These are phyloP conservation scores for Euphorbia celastroides DNA, from an alignment of 441 rosid species.

Conservation along the genomic window DNA sequence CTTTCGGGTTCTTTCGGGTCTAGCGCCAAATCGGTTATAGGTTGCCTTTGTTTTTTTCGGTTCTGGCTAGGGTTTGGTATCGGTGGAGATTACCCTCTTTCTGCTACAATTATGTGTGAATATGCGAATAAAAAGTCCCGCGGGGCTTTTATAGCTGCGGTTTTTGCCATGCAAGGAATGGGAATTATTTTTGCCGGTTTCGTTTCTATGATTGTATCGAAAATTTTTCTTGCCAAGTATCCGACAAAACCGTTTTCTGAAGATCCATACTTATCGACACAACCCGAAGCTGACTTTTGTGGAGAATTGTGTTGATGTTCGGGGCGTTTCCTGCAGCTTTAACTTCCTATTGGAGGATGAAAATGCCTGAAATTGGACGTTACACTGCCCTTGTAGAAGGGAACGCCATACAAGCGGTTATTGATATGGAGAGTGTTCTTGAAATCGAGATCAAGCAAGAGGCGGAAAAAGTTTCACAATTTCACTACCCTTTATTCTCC, in stretches of 20 bases:
- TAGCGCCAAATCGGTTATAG: conserved; percentile 36
- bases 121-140: conserved; percentile 67
- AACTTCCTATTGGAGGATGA: conserved; percentile 56
- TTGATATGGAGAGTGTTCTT: conserved; percentile 44
- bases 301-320: conserved; percentile 49
- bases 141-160: conserved; percentile 60
- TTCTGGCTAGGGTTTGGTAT: conserved; percentile 80
- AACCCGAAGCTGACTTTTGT: conserved; percentile 37
- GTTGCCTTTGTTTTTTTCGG: conserved; percentile 65
- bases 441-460: conserved; percentile 35
- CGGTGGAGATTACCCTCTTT: conserved; percentile 78
- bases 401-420: conserved; percentile 44
- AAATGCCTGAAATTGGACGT: conserved; percentile 57
- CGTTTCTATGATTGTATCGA: conserved; percentile 39
- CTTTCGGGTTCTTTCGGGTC: conserved; percentile 60
- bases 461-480: conserved; percentile 23
- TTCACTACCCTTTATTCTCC: conserved; percentile 29
- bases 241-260: background rate
- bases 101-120: conserved; percentile 70
- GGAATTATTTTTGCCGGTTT: conserved; percentile 60
- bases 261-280: conserved; percentile 25
- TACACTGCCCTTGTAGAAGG: conserved; percentile 48
- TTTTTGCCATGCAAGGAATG: conserved; percentile 77
- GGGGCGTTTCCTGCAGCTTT: conserved; percentile 48
- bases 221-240: conserved; percentile 17